A percentile compares a stretch with the other conserved stretches of the same genome.
These are phyloP conservation scores for Colletotrichum orchidophilum DNA, from an alignment of 2,329 filamentous ascomycete genomes.

Conservation along the genomic window DNA sequence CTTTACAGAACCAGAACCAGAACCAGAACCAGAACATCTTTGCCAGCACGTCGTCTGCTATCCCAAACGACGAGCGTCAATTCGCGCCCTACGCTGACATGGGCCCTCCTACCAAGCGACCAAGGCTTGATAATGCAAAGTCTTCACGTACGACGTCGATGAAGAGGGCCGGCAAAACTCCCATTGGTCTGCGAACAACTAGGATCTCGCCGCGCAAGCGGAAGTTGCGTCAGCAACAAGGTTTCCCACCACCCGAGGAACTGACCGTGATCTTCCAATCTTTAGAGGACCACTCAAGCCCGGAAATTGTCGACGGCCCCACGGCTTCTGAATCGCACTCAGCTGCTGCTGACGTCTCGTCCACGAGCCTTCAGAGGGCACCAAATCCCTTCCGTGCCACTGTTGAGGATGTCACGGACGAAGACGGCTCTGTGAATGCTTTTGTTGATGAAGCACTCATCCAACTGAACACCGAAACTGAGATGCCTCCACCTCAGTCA, in stretches of 20 bases:
- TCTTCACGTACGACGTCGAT: background rate
- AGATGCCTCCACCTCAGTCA: background rate
- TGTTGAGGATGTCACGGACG: background rate
- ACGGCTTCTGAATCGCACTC: background rate
- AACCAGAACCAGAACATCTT: background rate
- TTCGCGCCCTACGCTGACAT: background rate
- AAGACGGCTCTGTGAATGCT: too few species aligned
- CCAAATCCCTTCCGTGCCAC: background rate
- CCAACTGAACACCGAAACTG: background rate
- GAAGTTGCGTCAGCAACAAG: background rate
- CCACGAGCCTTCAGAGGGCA: background rate
- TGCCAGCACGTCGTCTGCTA: background rate
- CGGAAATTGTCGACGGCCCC: too few species aligned
- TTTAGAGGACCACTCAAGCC: too few species aligned
- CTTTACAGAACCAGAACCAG: background rate
- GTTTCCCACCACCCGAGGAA: background rate
- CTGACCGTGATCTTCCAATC: background rate
- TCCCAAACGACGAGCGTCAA: background rate
- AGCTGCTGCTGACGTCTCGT: background rate
- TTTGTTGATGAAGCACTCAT: background rate
- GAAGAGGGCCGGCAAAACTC: background rate
- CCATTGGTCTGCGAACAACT: background rate
- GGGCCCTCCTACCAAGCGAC: background rate
- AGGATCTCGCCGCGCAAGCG: background rate
- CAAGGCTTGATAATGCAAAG: background rate